phyloP scores from a whole-genome alignment of 73 alveolate genomes.

The Paramecium primaurelia region DNA sequence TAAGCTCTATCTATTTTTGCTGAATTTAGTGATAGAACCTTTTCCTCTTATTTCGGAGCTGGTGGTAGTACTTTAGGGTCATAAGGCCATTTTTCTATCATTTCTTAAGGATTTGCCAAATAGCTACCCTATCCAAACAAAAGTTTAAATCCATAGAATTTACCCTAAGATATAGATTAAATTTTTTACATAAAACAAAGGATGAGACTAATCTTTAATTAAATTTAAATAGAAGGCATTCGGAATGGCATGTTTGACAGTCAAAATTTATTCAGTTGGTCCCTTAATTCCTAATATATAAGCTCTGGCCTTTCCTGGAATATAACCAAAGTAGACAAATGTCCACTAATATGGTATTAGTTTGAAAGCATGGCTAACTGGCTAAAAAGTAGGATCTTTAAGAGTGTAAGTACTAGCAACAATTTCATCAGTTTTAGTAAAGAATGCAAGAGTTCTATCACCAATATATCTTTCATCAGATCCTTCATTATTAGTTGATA shows the following conservation, averaged over 20 bases:
- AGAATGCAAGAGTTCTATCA: neutral
- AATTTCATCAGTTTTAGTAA: neutral
- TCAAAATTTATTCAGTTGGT: neutral
- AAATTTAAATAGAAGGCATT: neutral
- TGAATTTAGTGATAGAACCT: neutral
- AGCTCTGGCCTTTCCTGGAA: neutral
- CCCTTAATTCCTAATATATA: neutral
- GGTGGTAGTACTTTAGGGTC: slow-evolving; percentile 31
- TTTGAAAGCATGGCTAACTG: neutral
- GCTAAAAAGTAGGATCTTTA: slow-evolving; percentile 18
- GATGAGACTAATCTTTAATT: slow-evolving; percentile 25
- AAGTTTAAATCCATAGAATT: neutral
- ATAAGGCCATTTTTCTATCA: slow-evolving; percentile 34
- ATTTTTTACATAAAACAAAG: neutral
- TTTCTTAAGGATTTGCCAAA: neutral
- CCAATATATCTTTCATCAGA: slow-evolving; percentile 19
- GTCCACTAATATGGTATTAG: neutral
- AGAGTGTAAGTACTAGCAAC: neutral
- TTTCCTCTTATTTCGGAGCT: neutral
- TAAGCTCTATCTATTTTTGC: neutral
- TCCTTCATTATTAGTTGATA: neutral
- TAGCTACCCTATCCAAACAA: slow-evolving; percentile 31
- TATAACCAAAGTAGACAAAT: slow-evolving; percentile 8
- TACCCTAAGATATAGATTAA: neutral
- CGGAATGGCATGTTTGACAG: neutral